Percentiles rank a stretch among this genome's conserved stretches.
Conservation (phyloP, 495 filamentous ascomycete species). For the Mytilinidion resinicola region DNA sequence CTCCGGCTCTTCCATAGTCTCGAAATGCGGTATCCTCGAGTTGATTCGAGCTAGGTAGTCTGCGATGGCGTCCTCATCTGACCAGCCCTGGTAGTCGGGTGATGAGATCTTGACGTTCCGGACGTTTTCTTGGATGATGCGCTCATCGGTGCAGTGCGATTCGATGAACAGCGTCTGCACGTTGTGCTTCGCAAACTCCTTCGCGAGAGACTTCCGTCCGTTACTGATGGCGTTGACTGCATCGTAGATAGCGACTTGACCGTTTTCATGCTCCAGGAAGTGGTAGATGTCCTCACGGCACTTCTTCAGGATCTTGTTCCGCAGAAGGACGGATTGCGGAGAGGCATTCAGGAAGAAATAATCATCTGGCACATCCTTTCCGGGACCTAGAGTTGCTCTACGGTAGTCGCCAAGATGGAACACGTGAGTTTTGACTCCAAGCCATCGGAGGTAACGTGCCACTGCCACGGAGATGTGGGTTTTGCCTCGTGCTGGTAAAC, state of each 20-base stretch:
- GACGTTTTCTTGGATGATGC: slow-evolving; percentile 95
- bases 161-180: slow-evolving; percentile 96
- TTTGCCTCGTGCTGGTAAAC: slow-evolving; percentile 91
- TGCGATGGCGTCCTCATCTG: slow-evolving; percentile 80
- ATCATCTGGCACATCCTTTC: slow-evolving; percentile 86
- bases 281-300: slow-evolving; percentile 95
- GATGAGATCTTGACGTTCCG: slow-evolving; percentile 95
- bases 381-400: slow-evolving; percentile 78
- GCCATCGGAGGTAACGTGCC: slow-evolving; percentile 91
- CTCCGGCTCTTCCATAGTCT: slow-evolving; percentile 90
- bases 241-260: slow-evolving; percentile 98
- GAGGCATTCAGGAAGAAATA: slow-evolving; percentile 97
- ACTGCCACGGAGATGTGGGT: slow-evolving; percentile 97
- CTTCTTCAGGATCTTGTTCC: slow-evolving; percentile 95
- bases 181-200: slow-evolving; percentile 93
- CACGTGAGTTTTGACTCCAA: slow-evolving; percentile 94
- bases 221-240: slow-evolving; percentile 88
- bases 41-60: slow-evolving; percentile 86
- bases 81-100: slow-evolving; percentile 95
- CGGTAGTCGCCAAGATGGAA: slow-evolving; percentile 98
- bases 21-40: slow-evolving; percentile 87
- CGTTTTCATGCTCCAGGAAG: slow-evolving; percentile 94
- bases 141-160: slow-evolving; percentile 85
- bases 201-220: slow-evolving; percentile 80
- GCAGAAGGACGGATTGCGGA: slow-evolving; percentile 74